Evolutionary conservation across 2,329 filamentous ascomycete genomes (phyloP), one percentile per base, ranked within the genome.

Genomic region (Reticulascus tulasneorum): DNA sequence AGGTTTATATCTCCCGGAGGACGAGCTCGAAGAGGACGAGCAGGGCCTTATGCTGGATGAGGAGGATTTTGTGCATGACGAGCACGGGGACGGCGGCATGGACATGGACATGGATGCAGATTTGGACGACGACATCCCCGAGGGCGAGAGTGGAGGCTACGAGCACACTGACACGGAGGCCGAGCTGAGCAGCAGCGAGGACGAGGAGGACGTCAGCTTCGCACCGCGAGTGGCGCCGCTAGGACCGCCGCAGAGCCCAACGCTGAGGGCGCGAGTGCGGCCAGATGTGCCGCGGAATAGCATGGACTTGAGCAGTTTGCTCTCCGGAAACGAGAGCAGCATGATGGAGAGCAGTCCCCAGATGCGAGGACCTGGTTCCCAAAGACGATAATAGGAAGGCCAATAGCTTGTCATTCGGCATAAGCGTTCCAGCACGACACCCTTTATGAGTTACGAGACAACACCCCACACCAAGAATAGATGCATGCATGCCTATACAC

Each of bases 121-220:
- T 52, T 66, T 87, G 25, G 84, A 88, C 54, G 81, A 79, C 31
- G 81, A 84, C 40, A 75, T 87, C 23, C 82, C 82, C 15, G 80
- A 84, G 41, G 75, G 78, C 50, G 41, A 38, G 35, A 67, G 65
- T 51, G 76, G 70, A 18, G 75, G 77, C 48, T 88, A 87, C 63
- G 84, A 89, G 64, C 84, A 88, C 54, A 88, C 84, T 8, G 84
- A 88, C 59, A 84, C 82, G 3, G 84, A 87, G 47, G 82, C 71
- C 8, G 79, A 81, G 33, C 47, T 79, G 33, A 71, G 61, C 40
- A 76, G 69, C 51, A 73, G 69, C 42, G 45, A 44, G 4, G 48
- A 50, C 5, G 49, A 49, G 3, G 49, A 39, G 13, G 54, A 56
- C 29, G 56, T 66, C 36, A 64, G 63, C 43, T 70, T 68, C 37